Evolutionary conservation across 768 basidiomycete genomes (phyloP).

Genomic region (Tulasnella sp.): DNA sequence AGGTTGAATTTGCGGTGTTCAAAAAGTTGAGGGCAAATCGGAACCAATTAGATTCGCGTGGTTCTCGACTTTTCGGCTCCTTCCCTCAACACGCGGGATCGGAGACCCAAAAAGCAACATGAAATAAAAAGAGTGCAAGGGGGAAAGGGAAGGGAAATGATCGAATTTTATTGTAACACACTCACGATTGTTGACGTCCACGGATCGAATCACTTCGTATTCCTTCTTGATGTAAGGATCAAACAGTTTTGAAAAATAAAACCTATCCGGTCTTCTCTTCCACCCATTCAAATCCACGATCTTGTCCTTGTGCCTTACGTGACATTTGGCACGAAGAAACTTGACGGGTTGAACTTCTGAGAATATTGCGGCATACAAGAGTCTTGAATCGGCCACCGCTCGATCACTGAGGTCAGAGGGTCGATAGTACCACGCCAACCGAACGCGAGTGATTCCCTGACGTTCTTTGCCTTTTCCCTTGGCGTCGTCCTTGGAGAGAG

Average conservation of each 20-base stretch:
- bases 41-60: no score
- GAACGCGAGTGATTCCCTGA: conserved; percentile 66
- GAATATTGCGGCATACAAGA: conserved; percentile 90
- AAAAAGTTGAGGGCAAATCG: conserved; percentile 11
- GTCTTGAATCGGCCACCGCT: conserved; percentile 75
- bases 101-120: no score
- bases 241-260: conserved; percentile 91
- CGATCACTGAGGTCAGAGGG: conserved; percentile 92
- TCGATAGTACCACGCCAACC: conserved; percentile 93
- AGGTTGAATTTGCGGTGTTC: neutral
- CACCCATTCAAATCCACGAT: conserved; percentile 84
- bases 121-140: no score
- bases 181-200: conserved; percentile 81
- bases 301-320: conserved; percentile 90
- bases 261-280: conserved; percentile 89
- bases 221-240: conserved; percentile 98
- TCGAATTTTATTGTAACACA: conserved; percentile 20
- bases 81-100: no score
- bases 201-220: conserved; percentile 85
- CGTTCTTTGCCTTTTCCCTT: conserved; percentile 55
- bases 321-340: conserved; percentile 84
- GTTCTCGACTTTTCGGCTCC: no score
- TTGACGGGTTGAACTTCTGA: conserved; percentile 91
- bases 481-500: conserved; percentile 17
- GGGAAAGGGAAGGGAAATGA: no score